These are phyloP conservation scores for Backusella psychrophila DNA, from an alignment of 192 early-diverging fungal species.

Conservation along the genomic window DNA sequence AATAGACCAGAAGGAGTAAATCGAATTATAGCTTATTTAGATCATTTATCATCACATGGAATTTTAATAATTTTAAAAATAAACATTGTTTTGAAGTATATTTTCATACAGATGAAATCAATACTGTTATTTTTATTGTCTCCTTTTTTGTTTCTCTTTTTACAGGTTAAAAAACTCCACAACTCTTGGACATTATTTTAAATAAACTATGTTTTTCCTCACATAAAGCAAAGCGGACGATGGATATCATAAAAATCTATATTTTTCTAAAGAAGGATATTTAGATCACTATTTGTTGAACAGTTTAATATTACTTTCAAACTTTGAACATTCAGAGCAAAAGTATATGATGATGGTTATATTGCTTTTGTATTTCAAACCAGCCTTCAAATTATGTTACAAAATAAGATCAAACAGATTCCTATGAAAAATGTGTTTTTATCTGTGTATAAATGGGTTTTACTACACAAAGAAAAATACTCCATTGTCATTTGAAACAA, in stretches of 20 bases:
- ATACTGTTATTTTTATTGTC: background rate
- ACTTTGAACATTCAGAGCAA: background rate
- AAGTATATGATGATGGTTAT: background rate
- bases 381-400: background rate
- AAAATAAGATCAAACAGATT: background rate
- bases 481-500: background rate
- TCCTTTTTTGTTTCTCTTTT: background rate
- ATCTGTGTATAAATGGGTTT: background rate
- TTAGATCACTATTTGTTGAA: background rate
- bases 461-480: background rate
- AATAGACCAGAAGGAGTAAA: background rate
- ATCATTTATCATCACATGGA: background rate
- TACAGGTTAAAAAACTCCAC: background rate
- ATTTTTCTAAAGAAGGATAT: background rate
- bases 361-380: background rate
- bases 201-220: background rate
- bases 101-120: background rate
- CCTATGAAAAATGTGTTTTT: background rate
- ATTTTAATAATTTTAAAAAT: background rate
- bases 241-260: background rate
- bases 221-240: too few species aligned
- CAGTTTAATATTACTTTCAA: background rate
- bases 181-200: background rate
- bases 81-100: background rate
- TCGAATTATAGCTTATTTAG: background rate